Evolutionary conservation across 83 land plant species (phyloP), one percentile per base, ranked within the genome.

Genomic region (Picea abies): DNA sequence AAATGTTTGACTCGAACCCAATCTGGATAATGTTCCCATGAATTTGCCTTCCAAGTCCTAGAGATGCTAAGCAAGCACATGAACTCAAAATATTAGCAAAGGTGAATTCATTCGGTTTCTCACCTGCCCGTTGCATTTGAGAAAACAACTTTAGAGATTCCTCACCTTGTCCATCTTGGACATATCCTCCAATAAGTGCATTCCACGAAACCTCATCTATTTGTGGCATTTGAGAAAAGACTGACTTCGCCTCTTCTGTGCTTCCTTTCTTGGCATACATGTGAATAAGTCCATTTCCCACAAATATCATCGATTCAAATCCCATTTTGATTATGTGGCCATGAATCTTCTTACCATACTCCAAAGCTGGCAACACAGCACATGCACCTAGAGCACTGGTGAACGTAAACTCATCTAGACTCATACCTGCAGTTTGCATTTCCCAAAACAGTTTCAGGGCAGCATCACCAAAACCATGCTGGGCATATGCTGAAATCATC

Each of bases 301-400:
- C 80, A 12, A 88, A 41, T 12, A 83, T 32, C 16, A 84, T 82
- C 20, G 79, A 60, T 0, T 80, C 85, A 63, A 92, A 76, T 22
- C 79, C 72, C 19, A 10, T 78, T 16, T 85, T 88, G n/a, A 90
- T 47, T 8, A 85, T 76, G 70, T 23, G 85, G 66, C 82, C 80
- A 76, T 92, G 96, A 41, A 92, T 84, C 76, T 89, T 89, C 84
- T 78, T 87, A 12, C 93, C 89, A 77, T 86, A 84, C 22, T 71
- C 65, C 19, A 76, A 44, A 8, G 85, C 77, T 60, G 87, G 58
- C 60, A 90, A 37, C 83, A 85, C 81, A 37, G 87, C 87, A 72
- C 90, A 92, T 26, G 86, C 96, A 16, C 89, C 87, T 17, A 92
- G 73, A 32, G 89, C 66, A 56, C 90, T 89, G 79, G 90, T 80